A percentile compares a stretch with the other conserved stretches of the same genome.
Evolutionary conservation across 2,329 filamentous ascomycete species (phyloP).

Genomic region (Penicillium sp.): DNA sequence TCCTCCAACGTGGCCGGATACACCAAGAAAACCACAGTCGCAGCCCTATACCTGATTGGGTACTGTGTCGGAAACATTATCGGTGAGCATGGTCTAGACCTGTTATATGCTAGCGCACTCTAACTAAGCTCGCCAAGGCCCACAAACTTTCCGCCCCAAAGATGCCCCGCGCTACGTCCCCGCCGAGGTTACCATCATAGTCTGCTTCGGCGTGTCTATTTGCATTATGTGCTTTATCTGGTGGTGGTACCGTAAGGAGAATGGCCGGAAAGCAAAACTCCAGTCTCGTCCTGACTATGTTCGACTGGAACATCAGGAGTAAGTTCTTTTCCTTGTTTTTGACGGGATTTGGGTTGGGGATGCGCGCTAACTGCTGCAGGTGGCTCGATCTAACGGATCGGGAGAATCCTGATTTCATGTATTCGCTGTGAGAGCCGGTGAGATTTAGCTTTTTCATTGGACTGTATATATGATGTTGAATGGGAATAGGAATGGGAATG

Average conservation of each 20-base stretch:
- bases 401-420: conserved; percentile 63
- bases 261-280: conserved; percentile 54
- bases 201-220: conserved; percentile 53
- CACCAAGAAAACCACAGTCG: conserved; percentile 53
- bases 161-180: conserved; percentile 59
- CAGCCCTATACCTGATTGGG: conserved; percentile 46
- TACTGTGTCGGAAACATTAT: conserved; percentile 55
- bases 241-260: conserved; percentile 57
- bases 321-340: conserved; percentile 15
- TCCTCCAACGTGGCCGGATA: conserved; percentile 56
- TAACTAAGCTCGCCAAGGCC: conserved; percentile 32
- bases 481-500: not conserved
- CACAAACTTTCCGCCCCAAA: conserved; percentile 54
- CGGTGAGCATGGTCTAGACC: conserved; percentile 32
- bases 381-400: conserved; percentile 61
- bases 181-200: conserved; percentile 60
- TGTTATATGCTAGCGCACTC: not conserved
- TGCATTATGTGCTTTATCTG: conserved; percentile 58
- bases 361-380: conserved; percentile 19
- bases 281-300: conserved; percentile 54
- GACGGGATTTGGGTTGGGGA: not conserved
- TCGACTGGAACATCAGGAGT: conserved; percentile 64
- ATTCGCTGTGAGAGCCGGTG: conserved; percentile 39
- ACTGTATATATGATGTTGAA: not conserved
- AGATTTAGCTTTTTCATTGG: not conserved